Conservation (phyloP, 2,329 filamentous ascomycete genomes). For the Curvularia eragrostidis region DNA sequence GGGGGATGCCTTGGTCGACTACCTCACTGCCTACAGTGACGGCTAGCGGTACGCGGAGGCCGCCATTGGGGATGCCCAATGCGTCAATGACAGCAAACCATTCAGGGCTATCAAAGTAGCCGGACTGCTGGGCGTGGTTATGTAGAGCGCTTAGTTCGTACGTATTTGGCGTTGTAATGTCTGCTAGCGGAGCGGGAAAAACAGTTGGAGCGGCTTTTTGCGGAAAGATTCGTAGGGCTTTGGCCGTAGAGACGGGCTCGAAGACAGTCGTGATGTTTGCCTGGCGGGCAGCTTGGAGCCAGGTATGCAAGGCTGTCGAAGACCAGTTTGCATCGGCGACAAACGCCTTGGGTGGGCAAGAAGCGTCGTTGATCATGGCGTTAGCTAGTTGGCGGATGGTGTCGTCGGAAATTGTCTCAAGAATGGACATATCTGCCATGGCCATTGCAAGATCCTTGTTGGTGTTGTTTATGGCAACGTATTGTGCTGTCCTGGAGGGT, state of each 20-base stretch:
- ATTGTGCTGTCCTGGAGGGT: constrained; percentile 79
- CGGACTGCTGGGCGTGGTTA: constrained; percentile 67
- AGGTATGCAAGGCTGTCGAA: constrained; percentile 67
- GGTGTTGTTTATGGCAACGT: constrained; percentile 85
- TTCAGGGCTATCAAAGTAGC: constrained; percentile 69
- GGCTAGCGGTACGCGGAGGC: constrained; percentile 74
- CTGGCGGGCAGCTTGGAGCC: constrained; percentile 68
- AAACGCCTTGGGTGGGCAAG: constrained; percentile 69
- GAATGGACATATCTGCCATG: constrained; percentile 94
- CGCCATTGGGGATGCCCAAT: constrained; percentile 73
- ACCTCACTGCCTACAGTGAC: constrained; percentile 70
- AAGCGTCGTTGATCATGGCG: constrained; percentile 17
- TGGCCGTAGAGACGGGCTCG: constrained; percentile 86
- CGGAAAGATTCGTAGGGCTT: constrained; percentile 73
- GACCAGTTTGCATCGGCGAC: constrained; percentile 91
- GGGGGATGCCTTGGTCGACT: constrained; percentile 81
- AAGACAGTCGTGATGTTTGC: constrained; percentile 65
- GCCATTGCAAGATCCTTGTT: constrained; percentile 86
- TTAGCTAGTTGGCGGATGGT: constrained; percentile 26
- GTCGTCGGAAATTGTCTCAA: constrained; percentile 57
- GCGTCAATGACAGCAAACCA: constrained; percentile 86
- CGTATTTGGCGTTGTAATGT: constrained; percentile 81
- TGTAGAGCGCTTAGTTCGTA: constrained; percentile 85
- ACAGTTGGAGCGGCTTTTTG: constrained; percentile 65
- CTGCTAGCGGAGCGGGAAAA: constrained; percentile 69